Evolutionary conservation across 129 eudicot species (phyloP).

Genomic region (carrot (Daucus carota)): DNA sequence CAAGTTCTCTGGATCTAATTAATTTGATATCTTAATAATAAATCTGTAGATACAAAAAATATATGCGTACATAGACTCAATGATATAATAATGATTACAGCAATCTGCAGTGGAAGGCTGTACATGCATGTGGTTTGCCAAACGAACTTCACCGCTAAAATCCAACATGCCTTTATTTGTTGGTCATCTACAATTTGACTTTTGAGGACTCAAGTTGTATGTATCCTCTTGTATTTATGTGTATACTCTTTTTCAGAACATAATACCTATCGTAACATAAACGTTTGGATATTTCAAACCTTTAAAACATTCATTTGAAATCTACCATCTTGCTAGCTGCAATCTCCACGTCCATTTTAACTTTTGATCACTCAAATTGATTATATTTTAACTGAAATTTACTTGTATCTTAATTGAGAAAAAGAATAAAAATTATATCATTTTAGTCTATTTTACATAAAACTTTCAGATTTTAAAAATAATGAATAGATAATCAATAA

Average conservation of each 20-base stretch:
- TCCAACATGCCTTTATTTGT: conserved; percentile 3
- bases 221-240: not conserved
- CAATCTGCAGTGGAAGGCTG: not conserved
- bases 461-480: too few species aligned
- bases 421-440: too few species aligned
- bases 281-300: too few species aligned
- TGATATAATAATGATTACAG: not conserved
- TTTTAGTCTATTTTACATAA: too few species aligned
- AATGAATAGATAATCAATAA: too few species aligned
- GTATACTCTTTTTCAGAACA: not conserved
- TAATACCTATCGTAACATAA: too few species aligned
- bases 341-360: too few species aligned
- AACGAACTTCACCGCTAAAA: not conserved
- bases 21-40: not conserved
- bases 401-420: too few species aligned
- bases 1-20: not conserved
- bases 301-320: too few species aligned
- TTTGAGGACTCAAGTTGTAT: not conserved
- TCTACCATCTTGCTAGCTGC: too few species aligned
- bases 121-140: conserved; percentile 1
- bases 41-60: not conserved
- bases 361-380: too few species aligned
- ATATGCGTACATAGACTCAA: not conserved
- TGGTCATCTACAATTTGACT: not conserved
- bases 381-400: too few species aligned